Evolutionary conservation across 140 eudicot genomes (phyloP).

Genomic region (Senecio squalidus): DNA sequence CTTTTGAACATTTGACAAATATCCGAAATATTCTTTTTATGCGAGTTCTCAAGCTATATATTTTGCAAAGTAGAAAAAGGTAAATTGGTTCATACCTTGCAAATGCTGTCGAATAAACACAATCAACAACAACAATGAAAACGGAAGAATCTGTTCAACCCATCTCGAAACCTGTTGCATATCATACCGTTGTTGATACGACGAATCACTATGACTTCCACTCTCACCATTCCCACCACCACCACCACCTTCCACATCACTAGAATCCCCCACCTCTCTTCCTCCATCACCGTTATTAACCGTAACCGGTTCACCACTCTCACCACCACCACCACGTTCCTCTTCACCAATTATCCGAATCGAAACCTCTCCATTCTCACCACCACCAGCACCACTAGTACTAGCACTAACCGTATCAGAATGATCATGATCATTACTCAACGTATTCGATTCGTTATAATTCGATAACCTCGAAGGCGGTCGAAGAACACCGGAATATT

Average conservation of each 20-base stretch:
- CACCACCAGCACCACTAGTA: slow-evolving; percentile 21
- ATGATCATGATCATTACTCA: slow-evolving; percentile 19
- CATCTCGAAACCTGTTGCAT: slow-evolving; percentile 80
- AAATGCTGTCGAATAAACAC: slow-evolving; percentile 95
- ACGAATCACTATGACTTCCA: slow-evolving; percentile 42
- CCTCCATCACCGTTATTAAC: slow-evolving; percentile 19
- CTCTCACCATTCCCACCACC: slow-evolving; percentile 21
- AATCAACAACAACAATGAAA: slow-evolving; percentile 63
- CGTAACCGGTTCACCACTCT: slow-evolving; percentile 16
- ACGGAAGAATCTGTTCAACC: slow-evolving; percentile 88
- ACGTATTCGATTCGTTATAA: slow-evolving; percentile 18
- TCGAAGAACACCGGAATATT: slow-evolving; percentile 48
- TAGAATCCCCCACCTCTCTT: slow-evolving; percentile 27
- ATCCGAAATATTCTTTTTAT: too few species aligned
- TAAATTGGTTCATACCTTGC: slow-evolving; percentile 56
- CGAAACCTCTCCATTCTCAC: slow-evolving; percentile 59
- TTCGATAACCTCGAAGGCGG: slow-evolving; percentile 21
- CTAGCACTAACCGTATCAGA: slow-evolving; percentile 7
- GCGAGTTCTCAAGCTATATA: too few species aligned
- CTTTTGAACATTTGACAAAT: too few species aligned
- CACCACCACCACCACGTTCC: slow-evolving; percentile 25
- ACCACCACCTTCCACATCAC: slow-evolving; percentile 23
- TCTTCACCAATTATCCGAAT: slow-evolving; percentile 50
- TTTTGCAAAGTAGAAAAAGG: background rate
- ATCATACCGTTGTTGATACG: slow-evolving; percentile 72